Percentiles rank a stretch among this genome's conserved stretches.
phyloP scores from a whole-genome alignment of 2,329 filamentous ascomycete species.

The Gliomastix tumulicola region DNA sequence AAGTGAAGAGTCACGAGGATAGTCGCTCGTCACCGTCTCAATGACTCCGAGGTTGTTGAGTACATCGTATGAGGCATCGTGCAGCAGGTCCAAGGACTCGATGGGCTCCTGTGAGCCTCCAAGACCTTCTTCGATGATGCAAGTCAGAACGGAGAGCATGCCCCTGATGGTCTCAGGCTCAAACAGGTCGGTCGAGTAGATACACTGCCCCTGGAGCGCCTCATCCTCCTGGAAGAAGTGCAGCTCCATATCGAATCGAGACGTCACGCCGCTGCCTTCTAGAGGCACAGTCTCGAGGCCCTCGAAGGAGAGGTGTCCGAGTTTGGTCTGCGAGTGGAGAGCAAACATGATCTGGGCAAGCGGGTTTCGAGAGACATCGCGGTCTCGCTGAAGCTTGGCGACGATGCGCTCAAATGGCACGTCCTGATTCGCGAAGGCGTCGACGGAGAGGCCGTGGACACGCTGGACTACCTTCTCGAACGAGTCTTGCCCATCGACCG shows the following conservation, averaged over 20 bases:
- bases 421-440: constrained; percentile 12
- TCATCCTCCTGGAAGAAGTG: constrained; percentile 12
- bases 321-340: constrained; percentile 11
- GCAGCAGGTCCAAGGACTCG: constrained; percentile 1
- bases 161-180: constrained; percentile 10
- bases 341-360: constrained; percentile 11
- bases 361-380: constrained; percentile 10
- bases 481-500: constrained; percentile 1
- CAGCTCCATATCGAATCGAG: constrained; percentile 15
- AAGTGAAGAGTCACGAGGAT: constrained; percentile 11
- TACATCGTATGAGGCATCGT: neutral
- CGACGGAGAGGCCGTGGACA: constrained; percentile 4
- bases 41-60: constrained; percentile 10
- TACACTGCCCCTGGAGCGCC: constrained; percentile 5
- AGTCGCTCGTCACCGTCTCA: constrained; percentile 6
- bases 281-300: constrained; percentile 6
- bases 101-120: constrained; percentile 1
- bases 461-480: constrained; percentile 11
- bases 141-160: constrained; percentile 8
- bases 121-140: constrained; percentile 9
- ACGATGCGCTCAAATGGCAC: constrained; percentile 12
- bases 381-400: constrained; percentile 2
- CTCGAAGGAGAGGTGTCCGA: constrained; percentile 10
- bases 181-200: constrained; percentile 14
- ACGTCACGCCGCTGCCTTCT: neutral